These are phyloP conservation scores for Geranomyces michiganensis DNA, from an alignment of 192 early-diverging fungal species.

Conservation along the genomic window DNA sequence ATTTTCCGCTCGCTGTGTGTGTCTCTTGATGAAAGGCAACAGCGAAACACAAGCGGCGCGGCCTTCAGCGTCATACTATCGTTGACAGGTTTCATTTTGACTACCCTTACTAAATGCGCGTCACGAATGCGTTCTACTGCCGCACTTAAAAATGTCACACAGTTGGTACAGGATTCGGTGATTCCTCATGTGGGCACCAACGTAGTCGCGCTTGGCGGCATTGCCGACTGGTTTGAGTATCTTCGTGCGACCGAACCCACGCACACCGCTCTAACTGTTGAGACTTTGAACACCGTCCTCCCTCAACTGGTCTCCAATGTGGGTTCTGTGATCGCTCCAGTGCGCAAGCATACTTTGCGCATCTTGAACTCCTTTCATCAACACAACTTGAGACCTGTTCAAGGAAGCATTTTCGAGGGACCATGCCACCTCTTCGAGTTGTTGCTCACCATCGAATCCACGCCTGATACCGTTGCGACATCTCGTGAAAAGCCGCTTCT, in stretches of 20 bases:
- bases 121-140: not conserved
- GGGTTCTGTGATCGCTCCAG: conserved; percentile 55
- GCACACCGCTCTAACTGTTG: conserved; percentile 34
- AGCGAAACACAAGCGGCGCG: conserved; percentile 1
- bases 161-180: not conserved
- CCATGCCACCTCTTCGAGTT: conserved; percentile 35
- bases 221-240: conserved; percentile 23
- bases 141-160: conserved; percentile 1
- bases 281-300: conserved; percentile 53
- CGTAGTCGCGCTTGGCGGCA: conserved; percentile 5
- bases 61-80: conserved; percentile 12
- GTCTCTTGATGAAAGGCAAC: not conserved
- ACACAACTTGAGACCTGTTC: conserved; percentile 37
- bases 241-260: not conserved
- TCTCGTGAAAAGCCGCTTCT: conserved; percentile 81
- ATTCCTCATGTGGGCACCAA: conserved; percentile 14
- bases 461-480: conserved; percentile 60
- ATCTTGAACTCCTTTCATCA: conserved; percentile 76
- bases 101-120: conserved; percentile 13
- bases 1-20: not conserved
- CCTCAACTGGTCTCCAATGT: conserved; percentile 61
- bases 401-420: conserved; percentile 21
- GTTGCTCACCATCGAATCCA: conserved; percentile 65
- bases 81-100: conserved; percentile 23
- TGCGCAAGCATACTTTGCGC: conserved; percentile 67